These are phyloP conservation scores for Hypoxylon sp. DNA, from an alignment of 2,329 filamentous ascomycete genomes.

Conservation along the genomic window DNA sequence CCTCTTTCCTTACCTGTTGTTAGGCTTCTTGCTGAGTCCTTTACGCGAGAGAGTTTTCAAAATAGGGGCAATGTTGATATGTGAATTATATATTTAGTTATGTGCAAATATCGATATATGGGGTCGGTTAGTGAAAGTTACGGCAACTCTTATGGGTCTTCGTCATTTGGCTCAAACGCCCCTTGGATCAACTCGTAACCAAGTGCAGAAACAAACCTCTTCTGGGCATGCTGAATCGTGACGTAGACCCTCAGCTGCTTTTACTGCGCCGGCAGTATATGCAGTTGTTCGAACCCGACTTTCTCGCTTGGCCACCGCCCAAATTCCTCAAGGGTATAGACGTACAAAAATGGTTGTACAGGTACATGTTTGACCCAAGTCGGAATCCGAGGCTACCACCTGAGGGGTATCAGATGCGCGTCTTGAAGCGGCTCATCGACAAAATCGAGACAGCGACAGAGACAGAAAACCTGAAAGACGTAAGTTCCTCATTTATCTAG, in stretches of 20 bases:
- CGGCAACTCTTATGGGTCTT: neutral
- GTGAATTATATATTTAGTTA: neutral
- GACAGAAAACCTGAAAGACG: constrained; percentile 72
- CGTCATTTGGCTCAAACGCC: neutral
- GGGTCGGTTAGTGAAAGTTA: neutral
- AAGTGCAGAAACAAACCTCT: neutral
- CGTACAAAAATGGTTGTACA: constrained; percentile 60
- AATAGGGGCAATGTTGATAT: neutral
- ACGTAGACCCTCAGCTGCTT: constrained; percentile 48
- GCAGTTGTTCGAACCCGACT: constrained; percentile 52
- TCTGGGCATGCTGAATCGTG: constrained; percentile 27
- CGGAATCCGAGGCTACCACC: constrained; percentile 65
- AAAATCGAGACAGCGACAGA: constrained; percentile 70
- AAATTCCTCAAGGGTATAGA: constrained; percentile 48
- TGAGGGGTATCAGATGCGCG: constrained; percentile 69
- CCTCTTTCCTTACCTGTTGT: no score
- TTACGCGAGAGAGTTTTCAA: neutral
- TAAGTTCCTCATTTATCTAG: constrained; percentile 23
- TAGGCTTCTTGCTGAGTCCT: neutral
- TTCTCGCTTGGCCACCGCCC: constrained; percentile 51
- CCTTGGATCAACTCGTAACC: neutral
- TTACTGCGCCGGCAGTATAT: constrained; percentile 51
- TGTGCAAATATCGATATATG: neutral
- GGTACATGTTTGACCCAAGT: constrained; percentile 67
- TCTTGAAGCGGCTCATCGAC: constrained; percentile 69